Percentiles rank a stretch among this genome's conserved stretches.
Conservation (phyloP, 352 stramenopile genomes). For the Elongisporangium anandrum region DNA sequence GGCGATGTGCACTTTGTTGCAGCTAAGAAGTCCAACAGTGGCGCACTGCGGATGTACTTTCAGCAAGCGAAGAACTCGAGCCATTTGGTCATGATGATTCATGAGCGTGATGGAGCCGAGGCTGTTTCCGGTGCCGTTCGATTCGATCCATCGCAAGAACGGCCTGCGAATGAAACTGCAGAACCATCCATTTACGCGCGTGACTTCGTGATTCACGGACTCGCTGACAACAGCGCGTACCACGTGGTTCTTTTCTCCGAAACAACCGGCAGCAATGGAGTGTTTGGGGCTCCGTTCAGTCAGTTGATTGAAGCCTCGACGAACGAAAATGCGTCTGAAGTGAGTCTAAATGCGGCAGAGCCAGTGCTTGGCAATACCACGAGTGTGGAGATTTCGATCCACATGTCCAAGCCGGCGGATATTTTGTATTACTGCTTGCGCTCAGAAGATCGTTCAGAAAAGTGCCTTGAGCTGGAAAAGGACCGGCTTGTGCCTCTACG, state of each 20-base stretch:
- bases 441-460: background rate
- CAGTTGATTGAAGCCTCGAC: slow-evolving; percentile 44
- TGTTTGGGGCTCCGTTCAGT: slow-evolving; percentile 45
- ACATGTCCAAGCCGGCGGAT: slow-evolving; percentile 60
- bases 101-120: slow-evolving; percentile 6
- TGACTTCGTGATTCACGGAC: slow-evolving; percentile 30
- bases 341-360: slow-evolving; percentile 20
- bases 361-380: slow-evolving; percentile 34
- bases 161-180: background rate
- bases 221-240: slow-evolving; percentile 48
- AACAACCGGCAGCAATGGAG: slow-evolving; percentile 51
- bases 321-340: slow-evolving; percentile 61
- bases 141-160: slow-evolving; percentile 3
- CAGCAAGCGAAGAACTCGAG: slow-evolving; percentile 26
- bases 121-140: slow-evolving; percentile 5
- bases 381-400: slow-evolving; percentile 32
- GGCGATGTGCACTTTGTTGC: slow-evolving; percentile 59
- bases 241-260: slow-evolving; percentile 57
- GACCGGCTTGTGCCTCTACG: background rate
- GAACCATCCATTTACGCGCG: background rate
- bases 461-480: slow-evolving; percentile 22
- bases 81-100: slow-evolving; percentile 20
- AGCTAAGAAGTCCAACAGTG: slow-evolving; percentile 1
- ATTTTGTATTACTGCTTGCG: slow-evolving; percentile 43
- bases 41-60: slow-evolving; percentile 19